Base-by-base conservation (phyloP, 2,329 filamentous ascomycete species). In the Fusarium sambucinum region DNA sequence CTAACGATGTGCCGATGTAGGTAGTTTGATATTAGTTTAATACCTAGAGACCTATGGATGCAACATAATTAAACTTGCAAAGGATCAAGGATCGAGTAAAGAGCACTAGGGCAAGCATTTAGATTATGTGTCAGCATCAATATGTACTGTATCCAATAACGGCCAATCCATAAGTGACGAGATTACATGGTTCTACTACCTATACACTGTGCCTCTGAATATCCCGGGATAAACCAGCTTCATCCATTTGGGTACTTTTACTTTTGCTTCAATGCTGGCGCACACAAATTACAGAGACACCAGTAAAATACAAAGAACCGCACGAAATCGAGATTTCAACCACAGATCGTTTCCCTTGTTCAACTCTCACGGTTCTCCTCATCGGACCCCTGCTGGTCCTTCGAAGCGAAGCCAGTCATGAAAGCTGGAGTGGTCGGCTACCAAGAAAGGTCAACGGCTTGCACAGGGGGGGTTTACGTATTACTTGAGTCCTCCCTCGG, bases 371-470 rank as follows among this genome's bases (percentile, higher is more conserved):
- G 41, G 23, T 41, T 38, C 25, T 55, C 32, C 32, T 42, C 41
- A 37, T 38, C 42, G n/a, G 27, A n/a, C 64, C 50, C 58, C 33
- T 60, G 50, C 17, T 55, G 48, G 56, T 45, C 27, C 62, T 35
- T 32, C 29, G 47, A 42, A 65, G 38, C 42, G 37, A 56, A 61
- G 29, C 41, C 45, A 42, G 41, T 59, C 51, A 51, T 57, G 51
- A 47, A 46, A 48, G 25, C 55, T 54, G 33, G 29, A 25, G 35
- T 25, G 32, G 29, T 45, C 41, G 42, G 17, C 52, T 54, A 54
- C 37, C n/a, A 63, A 50, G 42, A 38, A 45, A 48, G 16, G 48
- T 16, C 37, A 48, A 10, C 33, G 16, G 37, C 40, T 35, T 35
- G n/a, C n/a, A 32, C 52, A 51, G 27, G 27, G 7, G 25, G 51